Evolutionary conservation across 1,284 basidiomycete genomes (phyloP), one percentile per base, ranked within the genome.

Genomic region (Leccinum solheimii): DNA sequence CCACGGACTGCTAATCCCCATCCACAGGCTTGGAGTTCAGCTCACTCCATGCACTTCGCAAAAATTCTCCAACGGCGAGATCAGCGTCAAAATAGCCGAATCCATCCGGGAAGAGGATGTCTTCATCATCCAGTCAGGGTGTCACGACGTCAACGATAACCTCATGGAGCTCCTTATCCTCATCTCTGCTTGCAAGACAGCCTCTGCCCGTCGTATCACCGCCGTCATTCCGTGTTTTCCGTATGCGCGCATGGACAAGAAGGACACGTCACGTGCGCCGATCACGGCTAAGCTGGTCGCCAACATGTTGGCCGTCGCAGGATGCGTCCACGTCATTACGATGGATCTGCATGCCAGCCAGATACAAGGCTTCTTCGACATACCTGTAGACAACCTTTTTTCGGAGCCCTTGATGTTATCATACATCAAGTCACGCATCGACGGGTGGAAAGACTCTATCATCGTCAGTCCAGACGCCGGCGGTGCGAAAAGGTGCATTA

Each of bases 361-460:
- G 81, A 98, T 99, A 67, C 97, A 99, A 76, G 97, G 97, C 11
- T 99, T 99, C 82, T 99, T 99, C 75, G 95, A 99, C 77, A 96
- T 99, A 68, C 97, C 97, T 16, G 96, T 98, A 60, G 97, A 99
- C 81, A 99, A 99, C 77, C 81, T 97, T 59, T 97, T 89, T 77
- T 92, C 91, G 38, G 94, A 96, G 73, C 91, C 94, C 7, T 79
- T 91, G 67, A 93, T 95, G 91, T 82, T 94, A 66, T 81, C 86
- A 9, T 95, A 94, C 77, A 97, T 99, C 80, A 97, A 96, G 78
- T 81, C 86, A 56, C 84, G 90, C 72, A 94, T 99, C 61, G 84
- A 87, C 2, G 90, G 84, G 50, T 99, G 97, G 97, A 78, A 87
- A 69, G 83, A 97, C 68, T 86, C 87, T 54, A 95, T 99, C 75